phyloP scores from a whole-genome alignment of 2,329 filamentous ascomycete species.

The Pseudonectria buxi region DNA sequence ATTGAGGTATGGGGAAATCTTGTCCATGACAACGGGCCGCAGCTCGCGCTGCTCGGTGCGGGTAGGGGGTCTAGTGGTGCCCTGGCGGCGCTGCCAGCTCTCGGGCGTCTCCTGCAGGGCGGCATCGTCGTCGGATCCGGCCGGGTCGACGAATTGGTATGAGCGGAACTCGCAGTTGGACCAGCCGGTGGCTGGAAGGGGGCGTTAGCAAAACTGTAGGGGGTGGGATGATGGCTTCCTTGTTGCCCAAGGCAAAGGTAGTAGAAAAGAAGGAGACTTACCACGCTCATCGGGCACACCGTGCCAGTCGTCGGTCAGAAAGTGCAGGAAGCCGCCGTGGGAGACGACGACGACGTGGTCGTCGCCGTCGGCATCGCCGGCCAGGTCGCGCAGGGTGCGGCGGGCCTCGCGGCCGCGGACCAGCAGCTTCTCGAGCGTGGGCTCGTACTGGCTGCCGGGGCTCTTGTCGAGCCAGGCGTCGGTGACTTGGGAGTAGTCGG shows the following conservation, averaged over 20 bases:
- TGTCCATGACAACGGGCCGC: slow-evolving; percentile 30
- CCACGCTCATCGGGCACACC: slow-evolving; percentile 41
- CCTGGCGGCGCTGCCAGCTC: slow-evolving; percentile 41
- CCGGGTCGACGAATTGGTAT: slow-evolving; percentile 54
- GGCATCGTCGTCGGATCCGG: slow-evolving; percentile 42
- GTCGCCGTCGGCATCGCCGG: slow-evolving; percentile 41
- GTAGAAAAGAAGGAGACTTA: too few relatives aligned
- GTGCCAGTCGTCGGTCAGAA: slow-evolving; percentile 74
- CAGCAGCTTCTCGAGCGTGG: slow-evolving; percentile 46
- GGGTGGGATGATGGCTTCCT: background rate
- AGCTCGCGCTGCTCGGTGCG: slow-evolving; percentile 41
- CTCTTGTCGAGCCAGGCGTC: slow-evolving; percentile 67
- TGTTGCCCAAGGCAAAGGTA: too few relatives aligned
- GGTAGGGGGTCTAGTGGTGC: slow-evolving; percentile 34
- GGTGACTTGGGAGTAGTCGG: slow-evolving; percentile 57
- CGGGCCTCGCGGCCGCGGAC: slow-evolving; percentile 56
- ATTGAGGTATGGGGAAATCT: slow-evolving; percentile 33
- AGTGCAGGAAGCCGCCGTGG: slow-evolving; percentile 80
- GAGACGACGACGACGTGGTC: slow-evolving; percentile 68
- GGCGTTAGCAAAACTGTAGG: too few relatives aligned
- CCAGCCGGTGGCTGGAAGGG: slow-evolving; percentile 60
- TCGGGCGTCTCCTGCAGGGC: slow-evolving; percentile 40
- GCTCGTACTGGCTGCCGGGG: slow-evolving; percentile 36
- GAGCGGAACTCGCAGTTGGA: slow-evolving; percentile 65
- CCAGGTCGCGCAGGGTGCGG: slow-evolving; percentile 45